Conservation (phyloP, 2,329 filamentous ascomycete species). For the Chaetomium sp. region DNA sequence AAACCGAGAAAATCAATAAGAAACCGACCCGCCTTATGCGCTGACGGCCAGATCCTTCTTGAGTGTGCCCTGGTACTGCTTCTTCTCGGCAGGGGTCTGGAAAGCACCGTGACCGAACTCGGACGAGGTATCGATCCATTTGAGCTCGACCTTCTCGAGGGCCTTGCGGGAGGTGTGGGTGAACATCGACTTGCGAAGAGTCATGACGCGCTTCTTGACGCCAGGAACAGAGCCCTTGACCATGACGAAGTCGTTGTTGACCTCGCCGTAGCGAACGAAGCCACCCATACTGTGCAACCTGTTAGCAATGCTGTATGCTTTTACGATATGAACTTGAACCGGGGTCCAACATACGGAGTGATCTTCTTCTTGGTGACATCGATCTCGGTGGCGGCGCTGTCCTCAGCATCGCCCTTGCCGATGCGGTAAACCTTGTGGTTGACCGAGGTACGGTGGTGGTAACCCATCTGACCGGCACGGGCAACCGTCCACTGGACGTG, state of each 20-base stretch:
- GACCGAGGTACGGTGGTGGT: constrained; percentile 99
- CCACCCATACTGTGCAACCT: constrained; percentile 76
- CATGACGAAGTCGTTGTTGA: constrained; percentile 98
- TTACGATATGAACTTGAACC: neutral
- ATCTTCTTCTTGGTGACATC: constrained; percentile 99
- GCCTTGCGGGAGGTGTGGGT: constrained; percentile 92
- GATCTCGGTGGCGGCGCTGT: constrained; percentile 91
- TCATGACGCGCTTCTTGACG: constrained; percentile 99
- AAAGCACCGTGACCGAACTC: constrained; percentile 99
- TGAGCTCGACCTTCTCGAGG: constrained; percentile 98
- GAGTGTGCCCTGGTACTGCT: constrained; percentile 94
- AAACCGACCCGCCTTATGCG: constrained; percentile 41
- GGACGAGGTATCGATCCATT: constrained; percentile 99
- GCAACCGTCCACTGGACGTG: constrained; percentile 99
- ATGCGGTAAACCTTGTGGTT: constrained; percentile 99
- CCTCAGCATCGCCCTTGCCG: constrained; percentile 86
- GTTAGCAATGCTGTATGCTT: constrained; percentile 23
- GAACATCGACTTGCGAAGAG: constrained; percentile 98
- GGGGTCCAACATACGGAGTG: constrained; percentile 83
- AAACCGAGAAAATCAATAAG: constrained; percentile 43
- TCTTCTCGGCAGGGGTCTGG: constrained; percentile 98
- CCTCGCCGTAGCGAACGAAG: constrained; percentile 98
- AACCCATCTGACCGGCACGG: constrained; percentile 99
- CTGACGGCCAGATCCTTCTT: constrained; percentile 83
- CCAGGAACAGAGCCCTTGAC: constrained; percentile 97